Conservation (phyloP, 345 rosid genomes). For the Capsella bursapastoris region DNA sequence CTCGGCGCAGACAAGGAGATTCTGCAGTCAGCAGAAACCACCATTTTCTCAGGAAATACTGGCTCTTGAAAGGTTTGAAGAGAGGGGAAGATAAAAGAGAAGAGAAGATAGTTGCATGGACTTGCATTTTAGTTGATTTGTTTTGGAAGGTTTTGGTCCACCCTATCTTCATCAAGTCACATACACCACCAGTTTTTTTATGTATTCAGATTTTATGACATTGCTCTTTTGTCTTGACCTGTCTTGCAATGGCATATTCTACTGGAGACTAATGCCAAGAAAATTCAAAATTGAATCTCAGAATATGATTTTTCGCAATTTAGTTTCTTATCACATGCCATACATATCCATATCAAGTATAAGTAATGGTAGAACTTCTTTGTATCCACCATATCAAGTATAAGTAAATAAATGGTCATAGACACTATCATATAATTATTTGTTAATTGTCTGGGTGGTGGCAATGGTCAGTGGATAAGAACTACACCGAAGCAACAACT, state of each 20-base stretch:
- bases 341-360: too few species aligned
- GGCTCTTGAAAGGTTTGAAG: constrained; percentile 33
- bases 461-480: too few species aligned
- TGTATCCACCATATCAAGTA: too few species aligned
- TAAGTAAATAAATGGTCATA: too few species aligned
- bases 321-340: background rate
- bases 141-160: constrained; percentile 54
- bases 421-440: too few species aligned
- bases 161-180: constrained; percentile 73
- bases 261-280: constrained; percentile 2
- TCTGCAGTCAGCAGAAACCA: constrained; percentile 64
- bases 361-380: too few species aligned
- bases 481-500: constrained; percentile 1
- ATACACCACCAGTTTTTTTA: constrained; percentile 61
- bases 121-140: constrained; percentile 46
- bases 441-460: too few species aligned
- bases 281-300: background rate
- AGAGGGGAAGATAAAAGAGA: constrained; percentile 15
- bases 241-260: constrained; percentile 40
- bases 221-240: constrained; percentile 36
- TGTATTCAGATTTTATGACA: constrained; percentile 33
- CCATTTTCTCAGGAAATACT: constrained; percentile 47
- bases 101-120: constrained; percentile 34
- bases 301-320: background rate
- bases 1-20: constrained; percentile 60